These are phyloP conservation scores for Elongisporangium senticosum DNA, from an alignment of 352 stramenopile genomes.

Conservation along the genomic window DNA sequence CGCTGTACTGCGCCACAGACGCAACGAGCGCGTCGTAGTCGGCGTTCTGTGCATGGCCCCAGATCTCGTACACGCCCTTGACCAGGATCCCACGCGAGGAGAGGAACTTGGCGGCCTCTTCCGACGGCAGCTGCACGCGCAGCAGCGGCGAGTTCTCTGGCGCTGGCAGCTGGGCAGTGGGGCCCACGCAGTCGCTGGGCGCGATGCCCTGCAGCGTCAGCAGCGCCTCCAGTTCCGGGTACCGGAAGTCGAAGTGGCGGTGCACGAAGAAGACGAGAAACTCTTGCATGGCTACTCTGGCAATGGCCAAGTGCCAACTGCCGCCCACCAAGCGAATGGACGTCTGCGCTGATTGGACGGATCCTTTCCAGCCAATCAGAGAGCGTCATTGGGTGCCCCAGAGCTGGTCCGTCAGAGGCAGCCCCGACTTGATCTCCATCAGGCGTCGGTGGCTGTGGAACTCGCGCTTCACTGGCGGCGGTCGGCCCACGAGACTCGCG, in stretches of 20 bases:
- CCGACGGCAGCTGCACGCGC: slow-evolving; percentile 48
- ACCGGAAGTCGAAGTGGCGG: slow-evolving; percentile 78
- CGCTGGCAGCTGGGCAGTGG: slow-evolving; percentile 28
- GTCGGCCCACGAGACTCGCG: not conserved
- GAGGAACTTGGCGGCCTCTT: slow-evolving; percentile 65
- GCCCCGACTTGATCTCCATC: not conserved
- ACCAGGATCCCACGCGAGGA: slow-evolving; percentile 74
- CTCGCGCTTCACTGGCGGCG: not conserved
- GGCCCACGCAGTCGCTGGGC: slow-evolving; percentile 21
- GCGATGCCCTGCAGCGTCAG: slow-evolving; percentile 52
- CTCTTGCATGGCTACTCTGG: slow-evolving; percentile 33
- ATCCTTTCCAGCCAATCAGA: slow-evolving; percentile 5
- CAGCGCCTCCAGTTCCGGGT: slow-evolving; percentile 75
- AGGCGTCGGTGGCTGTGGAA: not conserved
- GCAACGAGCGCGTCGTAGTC: slow-evolving; percentile 49
- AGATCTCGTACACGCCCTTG: slow-evolving; percentile 81
- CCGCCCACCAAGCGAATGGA: not conserved
- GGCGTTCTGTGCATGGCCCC: slow-evolving; percentile 28
- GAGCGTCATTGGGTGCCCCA: slow-evolving; percentile 4
- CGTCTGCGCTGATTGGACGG: not conserved
- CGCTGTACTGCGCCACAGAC: slow-evolving; percentile 28
- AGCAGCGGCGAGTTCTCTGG: slow-evolving; percentile 59
- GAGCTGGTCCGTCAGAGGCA: slow-evolving; percentile 12
- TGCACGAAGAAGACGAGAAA: slow-evolving; percentile 84
- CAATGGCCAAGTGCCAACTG: not conserved